Percentiles rank a stretch among this genome's conserved stretches.
phyloP scores from a whole-genome alignment of 371 early-diverging fungal genomes.

The Actinomortierella ambigua region DNA sequence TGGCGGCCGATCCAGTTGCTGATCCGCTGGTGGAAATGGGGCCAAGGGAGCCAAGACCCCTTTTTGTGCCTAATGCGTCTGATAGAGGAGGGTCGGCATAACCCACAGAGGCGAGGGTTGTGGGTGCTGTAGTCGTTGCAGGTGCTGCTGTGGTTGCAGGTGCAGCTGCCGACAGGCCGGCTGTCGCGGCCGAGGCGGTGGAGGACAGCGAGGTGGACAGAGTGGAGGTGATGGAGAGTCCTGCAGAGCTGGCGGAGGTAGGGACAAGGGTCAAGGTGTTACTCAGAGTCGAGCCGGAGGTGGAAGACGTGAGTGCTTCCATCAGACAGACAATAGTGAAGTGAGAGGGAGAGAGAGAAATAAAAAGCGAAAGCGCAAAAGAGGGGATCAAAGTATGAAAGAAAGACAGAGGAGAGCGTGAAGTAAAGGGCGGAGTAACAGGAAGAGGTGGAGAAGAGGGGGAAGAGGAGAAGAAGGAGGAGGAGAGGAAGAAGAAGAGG shows the following conservation, averaged over 20 bases:
- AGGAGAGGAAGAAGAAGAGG: slow-evolving; percentile 1
- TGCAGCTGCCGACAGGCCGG: background rate
- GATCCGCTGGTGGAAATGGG: slow-evolving; percentile 4
- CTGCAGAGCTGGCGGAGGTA: background rate
- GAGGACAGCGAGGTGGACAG: background rate
- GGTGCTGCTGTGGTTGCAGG: slow-evolving; percentile 3
- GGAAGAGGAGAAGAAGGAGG: background rate
- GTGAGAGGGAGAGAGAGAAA: background rate
- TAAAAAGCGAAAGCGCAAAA: background rate
- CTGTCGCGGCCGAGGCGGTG: background rate
- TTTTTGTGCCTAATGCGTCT: no score
- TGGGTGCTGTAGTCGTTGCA: background rate
- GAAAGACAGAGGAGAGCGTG: background rate
- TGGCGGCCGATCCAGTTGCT: background rate
- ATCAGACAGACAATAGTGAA: slow-evolving; percentile 22
- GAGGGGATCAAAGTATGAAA: background rate
- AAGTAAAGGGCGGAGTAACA: background rate
- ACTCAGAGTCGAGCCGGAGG: slow-evolving; percentile 30
- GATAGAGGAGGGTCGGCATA: no score
- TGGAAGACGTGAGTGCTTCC: slow-evolving; percentile 27
- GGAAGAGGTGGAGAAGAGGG: background rate
- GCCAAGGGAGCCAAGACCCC: no score
- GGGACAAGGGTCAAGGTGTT: background rate
- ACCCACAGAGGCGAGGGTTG: background rate
- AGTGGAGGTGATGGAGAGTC: background rate